These are phyloP conservation scores for Avena atlantica DNA, from an alignment of 176 grass and related monocot species.

Conservation along the genomic window DNA sequence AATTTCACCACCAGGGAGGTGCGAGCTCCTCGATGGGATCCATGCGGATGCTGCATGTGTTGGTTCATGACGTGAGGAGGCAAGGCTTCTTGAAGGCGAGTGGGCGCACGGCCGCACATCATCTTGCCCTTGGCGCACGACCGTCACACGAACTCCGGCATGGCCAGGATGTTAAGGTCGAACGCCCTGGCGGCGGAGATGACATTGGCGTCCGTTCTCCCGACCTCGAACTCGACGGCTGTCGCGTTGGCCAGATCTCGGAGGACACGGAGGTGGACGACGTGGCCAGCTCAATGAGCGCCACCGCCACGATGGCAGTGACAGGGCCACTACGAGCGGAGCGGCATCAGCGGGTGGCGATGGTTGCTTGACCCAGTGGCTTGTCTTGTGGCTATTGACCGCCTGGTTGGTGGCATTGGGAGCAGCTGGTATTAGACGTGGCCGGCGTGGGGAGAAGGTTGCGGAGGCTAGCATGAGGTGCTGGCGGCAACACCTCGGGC, in stretches of 20 bases:
- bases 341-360: neutral
- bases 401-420: constrained; percentile 70
- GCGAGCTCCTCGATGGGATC: constrained; percentile 8
- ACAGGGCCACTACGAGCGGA: neutral
- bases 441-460: too few relatives aligned
- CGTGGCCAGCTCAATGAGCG: constrained; percentile 53
- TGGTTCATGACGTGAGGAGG: constrained; percentile 60
- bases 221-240: constrained; percentile 64
- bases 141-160: constrained; percentile 65
- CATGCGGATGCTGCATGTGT: neutral
- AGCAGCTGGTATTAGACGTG: too few relatives aligned
- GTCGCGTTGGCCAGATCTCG: neutral
- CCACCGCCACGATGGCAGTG: too few relatives aligned
- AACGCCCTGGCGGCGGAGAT: constrained; percentile 60
- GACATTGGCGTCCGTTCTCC: constrained; percentile 59
- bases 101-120: constrained; percentile 83
- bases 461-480: too few relatives aligned
- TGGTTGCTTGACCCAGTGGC: constrained; percentile 65
- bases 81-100: constrained; percentile 95
- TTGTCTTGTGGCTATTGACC: constrained; percentile 92
- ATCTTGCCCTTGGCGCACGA: constrained; percentile 50
- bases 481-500: too few relatives aligned
- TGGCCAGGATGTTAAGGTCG: constrained; percentile 87
- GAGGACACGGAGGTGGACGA: constrained; percentile 6
- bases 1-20: constrained; percentile 10